These are phyloP conservation scores for Blumeria hordei DNA, from an alignment of 2,329 filamentous ascomycete genomes.

Conservation along the genomic window DNA sequence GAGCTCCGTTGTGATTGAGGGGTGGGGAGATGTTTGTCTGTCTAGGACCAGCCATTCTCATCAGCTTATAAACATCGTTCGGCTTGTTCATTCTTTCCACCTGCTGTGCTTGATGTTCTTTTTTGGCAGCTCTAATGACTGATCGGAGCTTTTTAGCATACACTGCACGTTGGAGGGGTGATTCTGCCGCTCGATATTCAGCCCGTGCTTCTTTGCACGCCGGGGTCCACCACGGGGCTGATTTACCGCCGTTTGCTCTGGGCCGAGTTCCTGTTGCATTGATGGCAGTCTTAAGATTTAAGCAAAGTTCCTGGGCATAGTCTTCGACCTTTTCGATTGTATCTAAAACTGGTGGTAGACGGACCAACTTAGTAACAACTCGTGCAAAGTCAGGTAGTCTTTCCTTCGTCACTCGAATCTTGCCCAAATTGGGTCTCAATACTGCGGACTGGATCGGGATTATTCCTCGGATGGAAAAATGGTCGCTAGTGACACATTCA, in stretches of 20 bases:
- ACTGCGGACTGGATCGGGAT: background rate
- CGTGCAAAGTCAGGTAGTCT: background rate
- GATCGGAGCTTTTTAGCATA: background rate
- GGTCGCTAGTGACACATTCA: background rate
- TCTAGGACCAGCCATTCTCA: background rate
- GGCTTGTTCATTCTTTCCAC: background rate
- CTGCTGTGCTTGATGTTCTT: background rate
- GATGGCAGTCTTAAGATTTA: background rate
- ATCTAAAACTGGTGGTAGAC: background rate
- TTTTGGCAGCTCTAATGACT: background rate
- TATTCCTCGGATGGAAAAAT: background rate
- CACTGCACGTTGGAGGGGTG: background rate
- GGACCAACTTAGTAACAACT: background rate
- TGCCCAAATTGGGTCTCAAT: background rate
- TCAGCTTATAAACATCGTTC: background rate
- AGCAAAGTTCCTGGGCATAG: background rate
- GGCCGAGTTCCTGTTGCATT: background rate
- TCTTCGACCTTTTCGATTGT: background rate
- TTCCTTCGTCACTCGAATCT: background rate
- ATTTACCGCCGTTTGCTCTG: background rate
- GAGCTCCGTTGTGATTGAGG: background rate
- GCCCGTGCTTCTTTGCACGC: background rate
- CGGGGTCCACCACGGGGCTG: background rate
- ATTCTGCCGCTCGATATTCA: background rate
- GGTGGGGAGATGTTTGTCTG: background rate